phyloP scores from a whole-genome alignment of 352 stramenopile genomes.

The Globisporangium ultimum region DNA sequence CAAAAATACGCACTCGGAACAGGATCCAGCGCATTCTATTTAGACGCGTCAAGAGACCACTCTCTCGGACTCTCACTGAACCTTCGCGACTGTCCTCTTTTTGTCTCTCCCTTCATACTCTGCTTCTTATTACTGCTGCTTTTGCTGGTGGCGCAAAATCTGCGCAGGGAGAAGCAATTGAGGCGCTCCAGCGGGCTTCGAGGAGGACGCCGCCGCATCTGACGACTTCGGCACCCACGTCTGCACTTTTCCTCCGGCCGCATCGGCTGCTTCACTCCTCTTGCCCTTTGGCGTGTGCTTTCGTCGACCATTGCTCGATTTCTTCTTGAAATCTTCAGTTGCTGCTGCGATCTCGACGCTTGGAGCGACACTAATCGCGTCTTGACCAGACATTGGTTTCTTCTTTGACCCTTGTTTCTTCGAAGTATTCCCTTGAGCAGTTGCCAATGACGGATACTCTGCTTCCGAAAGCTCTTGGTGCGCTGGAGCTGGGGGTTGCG shows the following conservation, averaged over 20 bases:
- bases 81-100: neutral
- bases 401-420: conserved; percentile 9
- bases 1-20: too few relatives aligned
- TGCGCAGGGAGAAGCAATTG: conserved; percentile 48
- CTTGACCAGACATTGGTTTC: too few relatives aligned
- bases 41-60: too few relatives aligned
- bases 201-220: neutral
- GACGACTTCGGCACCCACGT: conserved; percentile 34
- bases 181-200: conserved; percentile 16
- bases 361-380: too few relatives aligned
- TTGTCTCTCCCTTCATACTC: neutral
- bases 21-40: too few relatives aligned
- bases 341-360: too few relatives aligned
- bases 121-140: conserved; percentile 17
- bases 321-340: conserved; percentile 14
- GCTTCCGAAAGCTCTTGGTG: conserved; percentile 4
- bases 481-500: neutral
- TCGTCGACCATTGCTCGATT: conserved; percentile 7
- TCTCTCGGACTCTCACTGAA: conserved; percentile 3
- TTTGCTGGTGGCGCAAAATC: conserved; percentile 43
- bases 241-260: conserved; percentile 13
- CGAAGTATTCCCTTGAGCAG: neutral
- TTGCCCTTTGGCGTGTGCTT: conserved; percentile 10
- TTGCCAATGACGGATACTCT: conserved; percentile 28
- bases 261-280: conserved; percentile 6